Conservation (phyloP, 192 early-diverging fungal genomes). For the Coemansia sp. region DNA sequence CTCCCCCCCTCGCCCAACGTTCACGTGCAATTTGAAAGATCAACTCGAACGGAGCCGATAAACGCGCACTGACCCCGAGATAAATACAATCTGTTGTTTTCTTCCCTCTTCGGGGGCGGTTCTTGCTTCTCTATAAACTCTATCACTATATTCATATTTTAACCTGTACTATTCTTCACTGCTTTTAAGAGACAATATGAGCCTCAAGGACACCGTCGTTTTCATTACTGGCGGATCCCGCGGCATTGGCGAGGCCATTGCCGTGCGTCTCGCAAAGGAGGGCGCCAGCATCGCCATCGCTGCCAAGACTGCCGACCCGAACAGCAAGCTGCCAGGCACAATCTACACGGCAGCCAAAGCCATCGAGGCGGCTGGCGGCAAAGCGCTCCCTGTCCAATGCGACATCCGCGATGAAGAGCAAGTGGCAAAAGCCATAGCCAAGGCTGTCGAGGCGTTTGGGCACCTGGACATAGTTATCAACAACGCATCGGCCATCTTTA, state of each 20-base stretch:
- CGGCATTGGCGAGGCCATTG: conserved; percentile 84
- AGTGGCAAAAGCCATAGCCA: conserved; percentile 66
- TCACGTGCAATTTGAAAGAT: too few species aligned
- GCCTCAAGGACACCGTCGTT: conserved; percentile 57
- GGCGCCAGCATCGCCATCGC: conserved; percentile 73
- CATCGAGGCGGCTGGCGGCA: conserved; percentile 73
- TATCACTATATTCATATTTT: background rate
- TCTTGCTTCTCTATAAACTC: too few species aligned
- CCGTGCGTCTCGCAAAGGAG: conserved; percentile 65
- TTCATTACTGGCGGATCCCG: conserved; percentile 66
- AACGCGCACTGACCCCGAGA: too few species aligned
- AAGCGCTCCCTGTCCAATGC: conserved; percentile 76
- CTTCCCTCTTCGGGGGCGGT: too few species aligned
- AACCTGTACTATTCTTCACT: background rate
- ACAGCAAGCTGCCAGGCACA: conserved; percentile 80
- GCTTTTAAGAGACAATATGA: conserved; percentile 23
- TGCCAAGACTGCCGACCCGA: conserved; percentile 73
- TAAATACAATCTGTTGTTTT: too few species aligned
- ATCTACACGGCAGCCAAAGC: conserved; percentile 78
- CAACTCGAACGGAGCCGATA: too few species aligned
- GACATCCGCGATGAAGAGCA: conserved; percentile 83
- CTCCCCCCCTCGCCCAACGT: too few species aligned
- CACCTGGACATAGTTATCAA: conserved; percentile 85
- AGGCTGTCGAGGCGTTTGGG: conserved; percentile 71
- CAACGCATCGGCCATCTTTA: conserved; percentile 74